Evolutionary conservation across 192 early-diverging fungal genomes (phyloP).

Genomic region (Nowakowskiella sp.): DNA sequence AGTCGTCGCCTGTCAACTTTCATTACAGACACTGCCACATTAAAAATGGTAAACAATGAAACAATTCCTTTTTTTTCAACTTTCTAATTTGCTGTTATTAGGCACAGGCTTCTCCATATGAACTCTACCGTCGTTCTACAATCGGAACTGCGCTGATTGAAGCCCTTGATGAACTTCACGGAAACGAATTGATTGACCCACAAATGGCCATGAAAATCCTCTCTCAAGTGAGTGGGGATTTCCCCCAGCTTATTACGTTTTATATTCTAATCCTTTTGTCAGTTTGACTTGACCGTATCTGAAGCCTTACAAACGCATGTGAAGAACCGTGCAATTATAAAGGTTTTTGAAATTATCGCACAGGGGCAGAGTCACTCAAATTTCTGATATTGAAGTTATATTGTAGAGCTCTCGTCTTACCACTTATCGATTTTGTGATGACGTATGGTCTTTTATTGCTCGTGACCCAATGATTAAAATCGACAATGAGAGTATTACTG

Average conservation of each 20-base stretch:
- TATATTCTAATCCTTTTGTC: conserved; percentile 1
- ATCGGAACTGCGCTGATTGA: conserved; percentile 91
- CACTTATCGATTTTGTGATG: conserved; percentile 92
- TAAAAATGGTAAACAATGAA: no score
- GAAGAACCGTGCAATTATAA: conserved; percentile 70
- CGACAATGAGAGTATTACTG: conserved; percentile 69
- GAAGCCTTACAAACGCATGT: conserved; percentile 79
- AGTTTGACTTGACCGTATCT: conserved; percentile 83
- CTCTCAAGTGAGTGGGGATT: conserved; percentile 47
- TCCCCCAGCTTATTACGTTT: conserved; percentile 9
- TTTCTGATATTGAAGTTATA: background rate
- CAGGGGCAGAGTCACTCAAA: background rate
- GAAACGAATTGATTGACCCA: conserved; percentile 69
- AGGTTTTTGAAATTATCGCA: conserved; percentile 40
- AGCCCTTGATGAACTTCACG: conserved; percentile 91
- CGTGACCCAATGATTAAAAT: conserved; percentile 79
- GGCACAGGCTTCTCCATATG: no score
- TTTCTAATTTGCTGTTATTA: no score
- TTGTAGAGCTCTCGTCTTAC: no score
- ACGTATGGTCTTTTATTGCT: conserved; percentile 97
- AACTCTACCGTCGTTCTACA: conserved; percentile 51
- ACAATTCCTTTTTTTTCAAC: no score
- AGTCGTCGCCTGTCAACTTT: no score
- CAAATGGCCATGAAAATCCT: conserved; percentile 81
- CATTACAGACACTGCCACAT: no score